Evolutionary conservation across 495 filamentous ascomycete species (phyloP).

Genomic region (Cercophora samala): DNA sequence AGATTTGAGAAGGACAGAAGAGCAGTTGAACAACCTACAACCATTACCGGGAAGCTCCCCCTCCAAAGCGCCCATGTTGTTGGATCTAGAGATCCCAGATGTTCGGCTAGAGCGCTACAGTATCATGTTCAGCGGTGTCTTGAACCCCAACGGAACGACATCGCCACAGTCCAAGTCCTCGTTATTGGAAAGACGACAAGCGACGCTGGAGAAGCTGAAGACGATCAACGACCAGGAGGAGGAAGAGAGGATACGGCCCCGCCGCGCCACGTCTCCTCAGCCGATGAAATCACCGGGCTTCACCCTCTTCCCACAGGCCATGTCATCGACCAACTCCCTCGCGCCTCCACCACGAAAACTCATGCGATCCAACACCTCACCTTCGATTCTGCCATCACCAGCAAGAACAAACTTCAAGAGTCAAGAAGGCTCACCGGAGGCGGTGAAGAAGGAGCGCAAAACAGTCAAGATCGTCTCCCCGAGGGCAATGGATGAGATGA

Average conservation of each 20-base stretch:
- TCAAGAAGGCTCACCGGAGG: neutral
- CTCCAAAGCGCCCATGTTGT: slow-evolving; percentile 22
- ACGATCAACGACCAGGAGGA: slow-evolving; percentile 44
- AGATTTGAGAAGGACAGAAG: slow-evolving; percentile 1
- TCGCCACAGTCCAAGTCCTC: slow-evolving; percentile 34
- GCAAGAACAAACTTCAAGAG: slow-evolving; percentile 30
- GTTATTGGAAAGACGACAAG: slow-evolving; percentile 65
- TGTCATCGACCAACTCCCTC: slow-evolving; percentile 17
- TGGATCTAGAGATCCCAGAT: slow-evolving; percentile 79
- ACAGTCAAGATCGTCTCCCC: slow-evolving; percentile 32
- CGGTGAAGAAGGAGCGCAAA: slow-evolving; percentile 25
- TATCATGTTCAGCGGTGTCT: slow-evolving; percentile 84
- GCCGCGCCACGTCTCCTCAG: slow-evolving; percentile 60
- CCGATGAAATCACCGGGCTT: slow-evolving; percentile 57
- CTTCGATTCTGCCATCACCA: slow-evolving; percentile 48
- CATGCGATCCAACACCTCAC: slow-evolving; percentile 59
- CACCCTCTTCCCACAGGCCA: slow-evolving; percentile 56
- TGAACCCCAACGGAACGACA: slow-evolving; percentile 39
- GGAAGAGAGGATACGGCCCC: slow-evolving; percentile 29
- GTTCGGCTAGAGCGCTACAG: slow-evolving; percentile 85
- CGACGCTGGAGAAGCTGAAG: slow-evolving; percentile 61
- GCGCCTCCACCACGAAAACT: slow-evolving; percentile 33
- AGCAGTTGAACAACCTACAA: neutral
- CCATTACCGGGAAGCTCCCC: neutral
- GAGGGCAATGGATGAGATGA: slow-evolving; percentile 32